Base-by-base conservation (phyloP, 345 rosid genomes). In the Rhizophora mangle region DNA sequence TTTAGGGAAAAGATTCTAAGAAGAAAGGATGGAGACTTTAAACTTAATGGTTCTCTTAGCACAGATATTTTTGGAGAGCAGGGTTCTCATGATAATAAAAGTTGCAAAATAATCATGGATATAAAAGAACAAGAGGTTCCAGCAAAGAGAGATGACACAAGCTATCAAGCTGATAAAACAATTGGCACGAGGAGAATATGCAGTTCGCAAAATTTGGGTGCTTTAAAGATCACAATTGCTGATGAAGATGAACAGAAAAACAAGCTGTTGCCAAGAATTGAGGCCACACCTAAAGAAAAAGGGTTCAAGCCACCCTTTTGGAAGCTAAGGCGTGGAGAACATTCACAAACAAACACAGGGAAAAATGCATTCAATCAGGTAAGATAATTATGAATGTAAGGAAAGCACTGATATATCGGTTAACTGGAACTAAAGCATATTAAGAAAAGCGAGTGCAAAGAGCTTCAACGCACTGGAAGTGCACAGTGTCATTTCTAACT, bases 251-350 rank as follows among this genome's bases (percentile, higher is more conserved):
- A 79, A 57, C 79, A 81, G 57, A 66, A 65, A 59, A 71, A 65
- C 67, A 65, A 55, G 46, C 24, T 80, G 43, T 26, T 32, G 39
- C 68, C 86, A 54, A 69, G 54, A 9, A 58, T 75, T 58, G 92
- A 84, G 71, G 82, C 72, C 47, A 87, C 94, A 49, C 91, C 96
- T n/a, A 92, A 88, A 78, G 92, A 77, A 71, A 92, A 87, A 78
- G 86, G 87, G 19, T 69, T 63, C 18, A 88, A 77, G 73, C 80
- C 81, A 73, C 47, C 79, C 68, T 85, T 84, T 68, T 77, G 85
- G 86, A 75, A 81, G 81, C 90, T 72, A 69, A 81, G 85, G 70
- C 81, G 67, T 76, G 79, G 82, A 66, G 87, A 85, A 53, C 71
- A 71, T 71, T 71, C 76, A 51, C 83, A 59, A 46, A 68, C 65